Evolutionary conservation across 225 moss, liverwort and hornwort genomes (phyloP).

Genomic region (Asterella californica): DNA sequence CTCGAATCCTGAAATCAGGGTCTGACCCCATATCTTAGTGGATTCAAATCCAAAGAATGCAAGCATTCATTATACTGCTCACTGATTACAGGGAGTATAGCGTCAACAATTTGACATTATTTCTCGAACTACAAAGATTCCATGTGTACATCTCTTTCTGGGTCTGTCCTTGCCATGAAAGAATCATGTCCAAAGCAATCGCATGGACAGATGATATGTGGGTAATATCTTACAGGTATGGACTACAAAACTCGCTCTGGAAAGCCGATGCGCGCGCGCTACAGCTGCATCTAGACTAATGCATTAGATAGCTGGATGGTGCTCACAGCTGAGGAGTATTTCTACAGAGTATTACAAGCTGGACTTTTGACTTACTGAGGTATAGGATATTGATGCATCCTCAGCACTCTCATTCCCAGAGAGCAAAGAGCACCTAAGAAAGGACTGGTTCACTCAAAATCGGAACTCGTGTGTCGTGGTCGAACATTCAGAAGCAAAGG

Average conservation of each 20-base stretch:
- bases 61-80: too few species aligned
- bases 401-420: neutral
- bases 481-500: neutral
- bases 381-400: neutral
- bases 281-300: neutral
- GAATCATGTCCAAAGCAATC: too few species aligned
- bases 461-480: neutral
- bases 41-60: too few species aligned
- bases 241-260: neutral
- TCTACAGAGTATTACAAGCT: neutral
- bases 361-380: neutral
- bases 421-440: neutral
- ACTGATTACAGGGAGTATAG: too few species aligned
- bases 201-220: too few species aligned
- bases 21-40: too few species aligned
- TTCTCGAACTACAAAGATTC: too few species aligned
- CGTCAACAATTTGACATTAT: too few species aligned
- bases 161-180: too few species aligned
- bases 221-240: neutral
- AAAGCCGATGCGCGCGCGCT: neutral
- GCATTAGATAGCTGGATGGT: neutral
- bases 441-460: neutral
- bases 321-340: neutral
- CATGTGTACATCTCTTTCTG: too few species aligned
- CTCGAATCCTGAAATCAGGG: too few species aligned